These are phyloP conservation scores for Collariella sp. DNA, from an alignment of 495 filamentous ascomycete species.

Conservation along the genomic window DNA sequence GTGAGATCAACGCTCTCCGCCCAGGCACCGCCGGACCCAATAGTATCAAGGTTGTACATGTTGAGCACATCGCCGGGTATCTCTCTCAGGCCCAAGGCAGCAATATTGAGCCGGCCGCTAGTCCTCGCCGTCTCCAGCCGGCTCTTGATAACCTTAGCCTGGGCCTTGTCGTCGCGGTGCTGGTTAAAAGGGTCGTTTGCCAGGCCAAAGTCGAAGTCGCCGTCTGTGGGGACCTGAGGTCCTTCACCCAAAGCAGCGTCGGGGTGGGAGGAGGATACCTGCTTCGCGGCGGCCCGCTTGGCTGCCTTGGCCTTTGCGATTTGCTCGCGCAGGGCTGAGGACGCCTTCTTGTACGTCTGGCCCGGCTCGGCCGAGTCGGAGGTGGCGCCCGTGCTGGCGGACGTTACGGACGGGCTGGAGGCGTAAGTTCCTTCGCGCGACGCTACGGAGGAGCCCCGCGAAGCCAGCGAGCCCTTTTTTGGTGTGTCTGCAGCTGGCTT, in stretches of 20 bases:
- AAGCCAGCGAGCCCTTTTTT: constrained; percentile 34
- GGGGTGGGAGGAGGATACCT: constrained; percentile 26
- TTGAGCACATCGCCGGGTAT: constrained; percentile 77
- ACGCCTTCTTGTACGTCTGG: constrained; percentile 54
- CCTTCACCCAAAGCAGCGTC: constrained; percentile 27
- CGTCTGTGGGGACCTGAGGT: constrained; percentile 38
- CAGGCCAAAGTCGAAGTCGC: constrained; percentile 48
- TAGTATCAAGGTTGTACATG: constrained; percentile 73
- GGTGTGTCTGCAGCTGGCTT: constrained; percentile 28
- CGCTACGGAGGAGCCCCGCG: constrained; percentile 41
- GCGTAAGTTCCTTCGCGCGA: constrained; percentile 38
- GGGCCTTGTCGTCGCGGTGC: constrained; percentile 47
- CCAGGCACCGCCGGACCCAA: constrained; percentile 59
- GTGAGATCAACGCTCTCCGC: constrained; percentile 91
- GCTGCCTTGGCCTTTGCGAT: constrained; percentile 93
- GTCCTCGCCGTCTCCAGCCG: constrained; percentile 66
- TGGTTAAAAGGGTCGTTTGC: constrained; percentile 60
- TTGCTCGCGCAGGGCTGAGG: constrained; percentile 72
- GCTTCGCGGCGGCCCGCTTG: constrained; percentile 48
- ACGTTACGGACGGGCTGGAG: constrained; percentile 31
- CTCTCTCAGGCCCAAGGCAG: constrained; percentile 68
- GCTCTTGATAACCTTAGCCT: constrained; percentile 60
- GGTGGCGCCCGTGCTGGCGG: constrained; percentile 31
- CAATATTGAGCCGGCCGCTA: constrained; percentile 82
- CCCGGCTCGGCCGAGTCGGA: constrained; percentile 30